Evolutionary conservation across 2,329 filamentous ascomycete species (phyloP), one percentile per base, ranked within the genome.

Genomic region (Mycosphaerella sp.): DNA sequence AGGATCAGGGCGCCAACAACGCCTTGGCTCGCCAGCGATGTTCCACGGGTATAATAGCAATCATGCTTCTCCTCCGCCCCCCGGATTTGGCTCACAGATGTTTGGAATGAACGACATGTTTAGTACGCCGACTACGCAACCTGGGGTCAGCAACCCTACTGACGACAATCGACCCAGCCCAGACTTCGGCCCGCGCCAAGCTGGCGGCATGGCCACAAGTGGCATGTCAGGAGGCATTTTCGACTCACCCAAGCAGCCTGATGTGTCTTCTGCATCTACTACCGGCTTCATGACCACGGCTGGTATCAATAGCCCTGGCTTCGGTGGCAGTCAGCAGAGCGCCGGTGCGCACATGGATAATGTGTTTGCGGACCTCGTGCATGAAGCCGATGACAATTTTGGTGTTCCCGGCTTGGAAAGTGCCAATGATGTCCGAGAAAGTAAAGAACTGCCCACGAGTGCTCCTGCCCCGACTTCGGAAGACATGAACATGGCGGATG

Each of bases 331-430:
- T 48, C 64, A 68, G 44, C 65, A 64, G 41, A 66, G 62, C 26
- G 62, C 59, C 23, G 60, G 59, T 9, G 63, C 60, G 21, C 61
- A 63, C 46, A 65, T 68, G 49, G 67, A 69, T 38, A 66, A 61
- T 34, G 66, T 69, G 39, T 71, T 71, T 57, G 66, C 65, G 7
- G 69, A 71, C 40, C 61, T 71, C 42, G 67, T 70, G 9, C 63
- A 67, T 42, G 63, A 66, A 39, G 61, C 66, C 31, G 66, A 66
- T 12, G 63, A 67, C 17, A 59, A n/a, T 10, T 53, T 56, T 42
- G 50, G 55, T 12, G 53, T 62, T 12, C 45, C 54, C 8, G 61
- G 57, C 29, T 56, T 63, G 6, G 63, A 66, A 32, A 60, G 62
- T 29, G 40, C 55, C 5, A 54, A 55, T 29, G 64, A 64, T 14